Evolutionary conservation across 2,329 filamentous ascomycete species (phyloP), one percentile per base, ranked within the genome.

Genomic region (Xylariaceae sp.): DNA sequence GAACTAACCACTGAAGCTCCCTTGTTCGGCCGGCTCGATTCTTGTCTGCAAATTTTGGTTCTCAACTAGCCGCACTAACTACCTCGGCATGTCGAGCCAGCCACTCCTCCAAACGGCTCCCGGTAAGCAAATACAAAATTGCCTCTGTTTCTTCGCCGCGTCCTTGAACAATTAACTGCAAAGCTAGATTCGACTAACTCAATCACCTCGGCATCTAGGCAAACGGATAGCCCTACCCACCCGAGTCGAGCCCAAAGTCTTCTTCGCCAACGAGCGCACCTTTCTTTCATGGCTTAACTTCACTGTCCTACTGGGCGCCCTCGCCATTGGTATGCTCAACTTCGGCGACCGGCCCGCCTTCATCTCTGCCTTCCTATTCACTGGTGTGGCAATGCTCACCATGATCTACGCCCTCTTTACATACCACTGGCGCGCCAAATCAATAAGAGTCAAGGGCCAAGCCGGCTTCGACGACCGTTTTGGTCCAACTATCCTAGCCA

Each of bases 221-320:
- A 99, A 99, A 82, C 92, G 94, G 74, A 98, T 99, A 74, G 94
- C 95, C 70, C 91, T 99, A 64, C 95, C 95, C 56, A 97, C 94
- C 59, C 92, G 95, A 67, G 94, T 99, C 77, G 95, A 99, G 78
- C 95, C 95, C 70, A 99, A 99, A 79, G 95, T 99, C 82, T 99
- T 98, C 87, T 99, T 99, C 83, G 95, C 95, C 79, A 99, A 99
- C 83, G 95, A 99, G 80, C 92, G 95, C 63, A 99, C 95, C 63
- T 99, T 99, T 76, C 87, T 99, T 71, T 96, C 92, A 77, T 99
- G 95, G 95, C 91, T 99, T 72, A 99, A 99, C 85, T 98, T 98
- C 83, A 96, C 93, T 75, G 93, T 99, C 72, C 94, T 99, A 77
- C 90, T 99, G 61, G 95, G 95, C 71, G 95, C 95, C 63, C 87